These are phyloP conservation scores for Boletus sp. DNA, from an alignment of 768 basidiomycete species.

Conservation along the genomic window DNA sequence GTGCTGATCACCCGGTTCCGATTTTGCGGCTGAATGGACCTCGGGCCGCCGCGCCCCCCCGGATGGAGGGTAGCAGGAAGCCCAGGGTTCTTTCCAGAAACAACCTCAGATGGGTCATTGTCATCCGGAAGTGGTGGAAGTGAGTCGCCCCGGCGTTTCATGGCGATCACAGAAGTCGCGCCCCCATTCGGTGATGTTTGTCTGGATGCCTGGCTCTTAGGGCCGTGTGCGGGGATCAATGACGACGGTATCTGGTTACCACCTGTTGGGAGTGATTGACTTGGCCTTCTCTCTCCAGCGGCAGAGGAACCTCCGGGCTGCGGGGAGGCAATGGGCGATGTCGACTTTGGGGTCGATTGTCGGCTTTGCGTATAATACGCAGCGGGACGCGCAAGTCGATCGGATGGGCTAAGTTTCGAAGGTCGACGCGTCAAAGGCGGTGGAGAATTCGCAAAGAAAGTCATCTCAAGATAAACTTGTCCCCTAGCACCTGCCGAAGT, in stretches of 20 bases:
- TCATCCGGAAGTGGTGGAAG: conserved; percentile 42
- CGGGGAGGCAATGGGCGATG: conserved; percentile 12
- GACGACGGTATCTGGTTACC: conserved; percentile 20
- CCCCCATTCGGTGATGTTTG: conserved; percentile 5
- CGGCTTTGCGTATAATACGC: conserved; percentile 20
- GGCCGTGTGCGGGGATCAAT: conserved; percentile 20
- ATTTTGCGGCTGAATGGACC: conserved; percentile 18
- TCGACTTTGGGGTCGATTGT: conserved; percentile 15
- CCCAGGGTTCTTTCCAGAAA: conserved; percentile 15
- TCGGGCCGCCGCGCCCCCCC: conserved; percentile 23
- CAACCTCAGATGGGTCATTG: conserved; percentile 18
- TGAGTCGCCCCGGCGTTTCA: conserved; percentile 27
- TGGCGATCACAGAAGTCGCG: background rate
- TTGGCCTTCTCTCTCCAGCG: conserved; percentile 8
- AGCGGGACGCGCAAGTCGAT: conserved; percentile 47
- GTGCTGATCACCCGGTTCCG: conserved; percentile 9
- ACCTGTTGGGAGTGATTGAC: background rate
- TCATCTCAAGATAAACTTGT: conserved; percentile 90
- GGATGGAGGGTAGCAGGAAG: conserved; percentile 46
- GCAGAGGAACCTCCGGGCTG: conserved; percentile 11
- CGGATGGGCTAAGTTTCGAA: conserved; percentile 50
- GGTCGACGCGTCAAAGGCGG: conserved; percentile 49
- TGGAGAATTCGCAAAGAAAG: conserved; percentile 76
- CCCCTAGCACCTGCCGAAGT: conserved; percentile 67
- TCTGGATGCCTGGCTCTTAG: conserved; percentile 7